Evolutionary conservation across 176 grass and related monocot genomes (phyloP), one percentile per base, ranked within the genome.

Genomic region (Elymus sibiricus): DNA sequence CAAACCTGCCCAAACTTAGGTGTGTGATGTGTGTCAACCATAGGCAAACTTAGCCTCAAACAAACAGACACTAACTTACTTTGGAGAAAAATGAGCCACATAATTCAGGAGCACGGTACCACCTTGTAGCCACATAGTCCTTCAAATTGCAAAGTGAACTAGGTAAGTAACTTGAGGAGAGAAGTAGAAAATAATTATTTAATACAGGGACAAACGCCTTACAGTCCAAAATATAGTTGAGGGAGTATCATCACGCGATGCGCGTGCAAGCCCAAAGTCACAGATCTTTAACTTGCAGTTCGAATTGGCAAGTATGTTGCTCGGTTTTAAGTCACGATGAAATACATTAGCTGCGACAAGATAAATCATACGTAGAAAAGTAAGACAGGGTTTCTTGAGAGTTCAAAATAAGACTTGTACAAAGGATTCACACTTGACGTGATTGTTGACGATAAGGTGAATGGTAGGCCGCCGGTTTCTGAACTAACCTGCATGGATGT

Each of bases 51-150:
- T 53, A 7, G 49, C 16, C 16, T 19, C 49, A 19, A 53, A 53
- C 49, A 53, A 53, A 53, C 49, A 53, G 49, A 53, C 16, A 53
- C 49, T 2, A 86, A 71, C 87, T 90, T 95, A 95, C 93, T 79
- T 84, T 98, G 65, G 91, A 95, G 84, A 94, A 95, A 86, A 98
- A 98, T 42, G 93, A 95, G 70, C 95, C 93, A 80, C 95, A 98
- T 88, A 98, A 79, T 91, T 98, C 95, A 90, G 95, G 95, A 73
- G 95, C 95, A 11, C 95, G 88, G 39, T 98, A 98, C 95, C 93
- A 98, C 56, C 95, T 94, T 93, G 95, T 95, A 67, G 95, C 95
- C 69, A 98, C 93, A 86, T 98, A 98, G 85, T 98, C 95, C 95
- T 98, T 90, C 14, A 84, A 58, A 89, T 38, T 63, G 49, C 47